These are phyloP conservation scores for Calcarisporium arbuscula DNA, from an alignment of 2,329 filamentous ascomycete genomes.

Conservation along the genomic window DNA sequence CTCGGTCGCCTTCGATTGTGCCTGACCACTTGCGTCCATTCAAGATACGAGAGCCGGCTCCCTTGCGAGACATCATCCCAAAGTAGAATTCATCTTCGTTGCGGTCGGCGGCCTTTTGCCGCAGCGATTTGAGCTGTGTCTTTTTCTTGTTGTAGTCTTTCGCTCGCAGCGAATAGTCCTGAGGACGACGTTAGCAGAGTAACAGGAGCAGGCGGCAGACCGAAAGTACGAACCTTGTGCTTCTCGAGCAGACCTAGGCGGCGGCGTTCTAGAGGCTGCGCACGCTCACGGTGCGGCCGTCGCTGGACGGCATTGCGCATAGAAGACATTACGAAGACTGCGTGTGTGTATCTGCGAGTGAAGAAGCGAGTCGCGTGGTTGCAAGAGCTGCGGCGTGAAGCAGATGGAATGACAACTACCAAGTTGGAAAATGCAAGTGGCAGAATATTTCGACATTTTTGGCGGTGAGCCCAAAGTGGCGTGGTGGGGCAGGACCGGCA, in stretches of 20 bases:
- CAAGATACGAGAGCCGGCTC: constrained; percentile 43
- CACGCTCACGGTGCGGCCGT: constrained; percentile 84
- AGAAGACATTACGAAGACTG: constrained; percentile 40
- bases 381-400: background rate
- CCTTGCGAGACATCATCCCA: constrained; percentile 59
- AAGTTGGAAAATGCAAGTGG: constrained; percentile 11
- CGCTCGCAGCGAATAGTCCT: constrained; percentile 61
- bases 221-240: constrained; percentile 64
- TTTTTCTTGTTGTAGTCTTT: constrained; percentile 63
- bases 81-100: constrained; percentile 72
- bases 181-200: constrained; percentile 1
- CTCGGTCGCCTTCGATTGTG: constrained; percentile 50
- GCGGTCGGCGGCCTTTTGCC: constrained; percentile 55
- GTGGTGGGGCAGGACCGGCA: background rate
- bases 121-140: constrained; percentile 50
- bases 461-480: constrained; percentile 23
- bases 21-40: constrained; percentile 48
- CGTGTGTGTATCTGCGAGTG: background rate
- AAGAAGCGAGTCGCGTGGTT: background rate
- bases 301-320: constrained; percentile 64
- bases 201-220: no score
- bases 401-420: background rate
- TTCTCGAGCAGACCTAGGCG: constrained; percentile 93
- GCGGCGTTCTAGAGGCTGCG: constrained; percentile 74
- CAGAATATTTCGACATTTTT: constrained; percentile 32